Percentiles rank a stretch among this genome's conserved stretches.
These are phyloP conservation scores for Pueraria montana DNA, from an alignment of 306 rosid species.

Conservation along the genomic window DNA sequence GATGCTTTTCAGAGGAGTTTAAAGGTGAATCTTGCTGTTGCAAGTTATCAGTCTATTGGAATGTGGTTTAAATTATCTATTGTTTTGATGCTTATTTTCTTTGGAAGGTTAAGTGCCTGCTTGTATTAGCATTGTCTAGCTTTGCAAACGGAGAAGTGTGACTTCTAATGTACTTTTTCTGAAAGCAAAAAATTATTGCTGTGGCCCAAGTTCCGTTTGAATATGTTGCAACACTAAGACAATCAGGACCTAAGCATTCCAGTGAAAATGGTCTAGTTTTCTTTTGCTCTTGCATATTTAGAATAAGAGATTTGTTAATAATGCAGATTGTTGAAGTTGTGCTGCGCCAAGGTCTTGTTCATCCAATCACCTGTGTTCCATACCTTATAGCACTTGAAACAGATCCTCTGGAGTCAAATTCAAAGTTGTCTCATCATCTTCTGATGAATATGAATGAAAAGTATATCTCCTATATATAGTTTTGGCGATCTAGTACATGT, in stretches of 20 bases:
- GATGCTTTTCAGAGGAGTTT: conserved; percentile 28
- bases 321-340: conserved; percentile 95
- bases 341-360: conserved; percentile 99
- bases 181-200: neutral
- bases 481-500: conserved; percentile 32
- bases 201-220: neutral
- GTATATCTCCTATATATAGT: conserved; percentile 55
- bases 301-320: conserved; percentile 29
- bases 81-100: conserved; percentile 14
- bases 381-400: conserved; percentile 97
- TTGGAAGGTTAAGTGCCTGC: neutral
- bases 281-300: conserved; percentile 2
- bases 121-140: neutral
- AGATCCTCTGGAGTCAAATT: conserved; percentile 86
- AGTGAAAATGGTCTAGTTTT: conserved; percentile 16
- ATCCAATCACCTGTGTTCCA: conserved; percentile 99
- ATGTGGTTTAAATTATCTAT: conserved; percentile 33
- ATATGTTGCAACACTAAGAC: neutral
- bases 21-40: conserved; percentile 13
- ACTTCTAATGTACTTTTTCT: neutral
- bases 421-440: conserved; percentile 94
- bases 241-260: neutral
- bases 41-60: conserved; percentile 3
- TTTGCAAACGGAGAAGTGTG: neutral
- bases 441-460: conserved; percentile 97